phyloP scores from a whole-genome alignment of 2,329 filamentous ascomycete genomes.

The Ascochyta viciae-villosae region DNA sequence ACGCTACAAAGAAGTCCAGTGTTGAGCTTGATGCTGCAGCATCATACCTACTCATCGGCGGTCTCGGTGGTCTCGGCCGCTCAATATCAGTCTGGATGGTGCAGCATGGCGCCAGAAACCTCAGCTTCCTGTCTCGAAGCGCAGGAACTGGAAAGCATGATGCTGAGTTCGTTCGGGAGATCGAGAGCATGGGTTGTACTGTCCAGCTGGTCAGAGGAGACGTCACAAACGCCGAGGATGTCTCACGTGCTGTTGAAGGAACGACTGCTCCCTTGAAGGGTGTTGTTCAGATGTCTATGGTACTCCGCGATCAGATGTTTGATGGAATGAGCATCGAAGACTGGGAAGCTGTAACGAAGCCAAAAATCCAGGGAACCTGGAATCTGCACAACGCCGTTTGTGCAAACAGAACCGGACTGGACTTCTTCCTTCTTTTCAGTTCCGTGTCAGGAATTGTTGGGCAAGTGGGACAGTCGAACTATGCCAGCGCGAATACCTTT shows the following conservation, averaged over 20 bases:
- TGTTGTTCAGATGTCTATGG: constrained; percentile 26
- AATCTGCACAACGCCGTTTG: constrained; percentile 29
- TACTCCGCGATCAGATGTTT: constrained; percentile 22
- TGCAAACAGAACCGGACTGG: constrained; percentile 8
- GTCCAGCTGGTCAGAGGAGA: neutral
- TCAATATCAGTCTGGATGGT: too few relatives aligned
- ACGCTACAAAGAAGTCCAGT: too few relatives aligned
- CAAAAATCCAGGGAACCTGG: constrained; percentile 47
- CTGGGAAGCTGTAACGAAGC: constrained; percentile 11
- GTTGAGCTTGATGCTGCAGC: too few relatives aligned
- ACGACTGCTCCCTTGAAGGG: neutral
- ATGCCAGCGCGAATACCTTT: constrained; percentile 39
- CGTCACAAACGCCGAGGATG: neutral
- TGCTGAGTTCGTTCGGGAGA: neutral
- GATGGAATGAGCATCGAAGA: constrained; percentile 19
- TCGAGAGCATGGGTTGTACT: neutral
- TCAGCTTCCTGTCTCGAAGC: too few relatives aligned
- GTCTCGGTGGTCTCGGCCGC: too few relatives aligned
- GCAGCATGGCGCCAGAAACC: too few relatives aligned
- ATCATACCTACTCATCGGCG: too few relatives aligned
- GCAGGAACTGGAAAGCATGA: too few relatives aligned
- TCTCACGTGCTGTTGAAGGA: neutral
- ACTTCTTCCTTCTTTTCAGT: constrained; percentile 35
- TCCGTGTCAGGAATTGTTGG: constrained; percentile 31
- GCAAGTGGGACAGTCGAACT: constrained; percentile 19